phyloP scores from a whole-genome alignment of 495 filamentous ascomycete genomes.

The Penicillium manginii region DNA sequence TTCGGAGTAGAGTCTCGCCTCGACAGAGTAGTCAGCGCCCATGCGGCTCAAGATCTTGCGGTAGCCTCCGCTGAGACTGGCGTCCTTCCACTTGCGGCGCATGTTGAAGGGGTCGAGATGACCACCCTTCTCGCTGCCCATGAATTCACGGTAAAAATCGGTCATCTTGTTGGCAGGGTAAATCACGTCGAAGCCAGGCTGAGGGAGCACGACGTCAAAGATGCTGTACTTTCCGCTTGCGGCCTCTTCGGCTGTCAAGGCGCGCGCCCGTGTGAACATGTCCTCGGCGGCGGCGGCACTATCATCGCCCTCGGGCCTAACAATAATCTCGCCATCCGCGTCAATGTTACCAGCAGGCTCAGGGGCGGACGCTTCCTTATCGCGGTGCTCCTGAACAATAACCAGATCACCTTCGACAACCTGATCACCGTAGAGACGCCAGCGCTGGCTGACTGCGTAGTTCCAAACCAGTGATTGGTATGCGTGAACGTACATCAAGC shows the following conservation, averaged over 20 bases:
- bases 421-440: conserved; percentile 66
- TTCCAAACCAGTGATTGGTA: conserved; percentile 97
- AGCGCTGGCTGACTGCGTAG: conserved; percentile 74
- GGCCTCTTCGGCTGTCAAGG: conserved; percentile 76
- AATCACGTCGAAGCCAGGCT: conserved; percentile 84
- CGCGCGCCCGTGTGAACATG: conserved; percentile 72
- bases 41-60: conserved; percentile 78
- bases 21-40: conserved; percentile 58
- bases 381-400: conserved; percentile 60
- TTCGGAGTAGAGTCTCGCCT: conserved; percentile 67
- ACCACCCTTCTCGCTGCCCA: conserved; percentile 76
- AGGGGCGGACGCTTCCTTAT: conserved; percentile 33
- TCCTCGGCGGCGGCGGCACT: conserved; percentile 58
- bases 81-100: conserved; percentile 81
- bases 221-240: conserved; percentile 77
- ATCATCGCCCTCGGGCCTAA: conserved; percentile 61
- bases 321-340: conserved; percentile 68
- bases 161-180: conserved; percentile 86
- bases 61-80: conserved; percentile 87
- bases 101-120: conserved; percentile 82
- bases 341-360: conserved; percentile 50
- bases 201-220: conserved; percentile 92
- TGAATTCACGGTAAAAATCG: conserved; percentile 79
- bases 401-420: conserved; percentile 90
- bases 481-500: conserved; percentile 94